Base-by-base conservation (phyloP, 495 filamentous ascomycete species). In the Lichina pygmaea region DNA sequence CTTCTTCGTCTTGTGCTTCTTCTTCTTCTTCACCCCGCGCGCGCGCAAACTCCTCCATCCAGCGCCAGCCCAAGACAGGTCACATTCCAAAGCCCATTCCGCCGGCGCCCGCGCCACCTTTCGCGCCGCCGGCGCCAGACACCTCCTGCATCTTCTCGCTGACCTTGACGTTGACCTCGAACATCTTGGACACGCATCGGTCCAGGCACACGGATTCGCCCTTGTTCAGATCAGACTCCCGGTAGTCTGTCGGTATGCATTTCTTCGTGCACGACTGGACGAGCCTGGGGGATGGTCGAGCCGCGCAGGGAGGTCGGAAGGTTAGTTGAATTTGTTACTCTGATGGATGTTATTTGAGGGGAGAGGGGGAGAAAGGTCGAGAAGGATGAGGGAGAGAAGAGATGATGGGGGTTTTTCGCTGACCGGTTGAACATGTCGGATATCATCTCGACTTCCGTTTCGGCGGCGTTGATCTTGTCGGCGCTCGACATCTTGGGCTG, bases 141-240 rank as follows among this genome's bases (percentile, higher is more conserved):
- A 77, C 70, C 8, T 66, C 70, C 58, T 80, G 75, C 75, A 80
- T 78, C 65, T 77, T 80, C 66, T 80, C 75, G 60, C 66, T 71
- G 49, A 97, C 80, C 67, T 93, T 95, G 65, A 89, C 71, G 61
- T 93, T 82, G 56, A 93, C 84, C 49, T 97, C 89, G 64, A 97
- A 93, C 70, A 94, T 95, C 67, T 97, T 97, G 56, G 78, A 68
- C 36, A 86, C 75, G 63, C 89, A 97, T 50, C 89, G 81, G 65
- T 97, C 89, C 50, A 97, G 73, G 65, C 89, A 97, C 51, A 95
- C 89, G 46, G 78, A 79, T 64, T 97, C 89, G 67, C 89, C 89
- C 67, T 97, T 97, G 71, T 92, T 89, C 50, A 97, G 73, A 48
- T 95, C 91, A 56, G 70, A 69, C 66, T 97, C 89, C 55, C 82